Evolutionary conservation across 805 yeast species (phyloP).

Genomic region (Priceomyces melissophilus): DNA sequence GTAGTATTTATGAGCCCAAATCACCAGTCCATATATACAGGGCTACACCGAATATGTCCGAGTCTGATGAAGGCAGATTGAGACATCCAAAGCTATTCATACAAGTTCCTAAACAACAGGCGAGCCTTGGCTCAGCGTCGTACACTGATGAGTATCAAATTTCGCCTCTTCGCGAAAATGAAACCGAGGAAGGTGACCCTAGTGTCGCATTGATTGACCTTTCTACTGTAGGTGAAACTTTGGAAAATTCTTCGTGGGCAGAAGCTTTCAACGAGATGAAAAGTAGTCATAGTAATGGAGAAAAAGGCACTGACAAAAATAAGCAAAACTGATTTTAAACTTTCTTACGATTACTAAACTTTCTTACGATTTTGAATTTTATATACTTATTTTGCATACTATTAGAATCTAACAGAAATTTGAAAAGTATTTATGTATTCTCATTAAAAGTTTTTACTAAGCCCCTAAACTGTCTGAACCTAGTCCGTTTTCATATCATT

Average conservation of each 20-base stretch:
- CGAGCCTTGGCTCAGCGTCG: neutral
- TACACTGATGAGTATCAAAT: slow-evolving; percentile 9
- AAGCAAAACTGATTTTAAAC: neutral
- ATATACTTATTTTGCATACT: slow-evolving; percentile 1
- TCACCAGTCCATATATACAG: slow-evolving; percentile 25
- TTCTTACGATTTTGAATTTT: neutral
- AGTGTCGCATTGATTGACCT: slow-evolving; percentile 18
- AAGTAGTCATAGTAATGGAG: slow-evolving; percentile 1
- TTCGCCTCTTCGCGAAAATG: slow-evolving; percentile 10
- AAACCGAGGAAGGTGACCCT: neutral
- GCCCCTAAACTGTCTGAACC: too few relatives aligned
- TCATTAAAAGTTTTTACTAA: too few relatives aligned
- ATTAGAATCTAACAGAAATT: neutral
- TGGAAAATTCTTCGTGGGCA: slow-evolving; percentile 25
- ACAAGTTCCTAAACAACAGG: slow-evolving; percentile 12
- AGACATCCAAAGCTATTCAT: slow-evolving; percentile 16
- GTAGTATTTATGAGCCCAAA: slow-evolving; percentile 28
- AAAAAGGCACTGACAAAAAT: slow-evolving; percentile 4
- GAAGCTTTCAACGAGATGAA: slow-evolving; percentile 21
- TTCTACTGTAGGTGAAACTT: slow-evolving; percentile 20
- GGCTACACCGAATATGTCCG: slow-evolving; percentile 9
- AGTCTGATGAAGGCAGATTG: neutral
- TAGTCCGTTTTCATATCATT: slow-evolving; percentile 45
- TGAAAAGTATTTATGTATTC: too few relatives aligned
- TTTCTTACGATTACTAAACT: neutral